Evolutionary conservation across 306 rosid species (phyloP), one percentile per base, ranked within the genome.

Genomic region (Spatholobus suberectus): DNA sequence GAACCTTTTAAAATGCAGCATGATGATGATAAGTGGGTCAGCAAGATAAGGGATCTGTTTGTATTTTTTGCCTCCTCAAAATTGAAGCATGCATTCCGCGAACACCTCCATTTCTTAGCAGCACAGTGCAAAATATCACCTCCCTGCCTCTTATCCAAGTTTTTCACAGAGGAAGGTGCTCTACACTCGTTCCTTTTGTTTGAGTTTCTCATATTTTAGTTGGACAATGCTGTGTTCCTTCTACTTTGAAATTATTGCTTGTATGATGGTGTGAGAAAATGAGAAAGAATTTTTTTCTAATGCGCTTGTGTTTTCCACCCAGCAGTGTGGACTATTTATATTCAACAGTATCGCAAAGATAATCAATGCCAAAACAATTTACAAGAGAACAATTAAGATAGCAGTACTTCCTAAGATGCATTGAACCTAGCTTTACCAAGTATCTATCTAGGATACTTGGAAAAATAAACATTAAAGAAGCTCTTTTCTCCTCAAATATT

Each of bases 91-190:
- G 85, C 85, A 75, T 95, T 93, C 82, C 81, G 75, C 47, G 89
- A 90, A 74, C 98, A 95, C 85, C 92, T 90, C 21, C 91, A 81
- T 77, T 81, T 85, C 87, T 88, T 95, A 75, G 89, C 84, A 54
- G 84, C 81, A 17, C 91, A 89, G 70, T 88, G 89, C 93, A 90
- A 82, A 83, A 82, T 87, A 32, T 87, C 92, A 81, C 91, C 96
- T 75, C 83, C 88, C 51, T 66, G 85, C 61, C 91, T 91, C 32
- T 80, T 93, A 68, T 86, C 96, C 17, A 86, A 81, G 81, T 92
- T 89, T 80, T 93, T 89, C 89, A 91, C 92, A 29, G 94, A 92
- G 41, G 92, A 89, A 93, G 99, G 99, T 95, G 75, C 83, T 71
- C 8, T 79, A 66, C 26, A n/a, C 58, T 40, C 72, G 44, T 78